Base-by-base conservation (phyloP, 2,329 filamentous ascomycete genomes). In the Intubia oerlemansii region DNA sequence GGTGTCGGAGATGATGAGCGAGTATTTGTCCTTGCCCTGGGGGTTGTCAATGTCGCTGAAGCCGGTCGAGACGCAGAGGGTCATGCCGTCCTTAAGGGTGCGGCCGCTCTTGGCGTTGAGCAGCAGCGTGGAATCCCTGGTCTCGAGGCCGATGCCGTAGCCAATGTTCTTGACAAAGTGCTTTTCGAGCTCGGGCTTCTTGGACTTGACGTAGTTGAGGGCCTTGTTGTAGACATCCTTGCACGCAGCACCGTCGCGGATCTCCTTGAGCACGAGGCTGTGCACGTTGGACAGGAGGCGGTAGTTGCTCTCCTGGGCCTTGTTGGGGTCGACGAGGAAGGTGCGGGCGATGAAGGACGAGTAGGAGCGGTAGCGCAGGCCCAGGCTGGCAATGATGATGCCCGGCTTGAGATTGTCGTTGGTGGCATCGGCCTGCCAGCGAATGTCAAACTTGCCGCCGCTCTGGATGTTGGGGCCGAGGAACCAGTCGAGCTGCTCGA, bases 251-350 rank as follows among this genome's bases (percentile, higher is more conserved):
- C 88, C 88, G 43, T 95, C 85, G 34, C 78, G 71, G 36, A 93
- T 70, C 42, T 88, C 80, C 47, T 88, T 90, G 44, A 98, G 64
- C 17, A 92, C 76, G n/a, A 78, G 55, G 39, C 82, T 82, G 50
- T 95, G 85, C 10, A 95, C 69, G 29, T 69, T 67, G 30, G 80
- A 59, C 5, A 98, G 62, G 11, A 93, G 66, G 43, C 85, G 90
- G 59, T 98, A 98, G 45, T 84, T 88, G 46, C 66, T 75, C 52
- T 95, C 88, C 47, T 98, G 88, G 1, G 78, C 70, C 51, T 93
- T 95, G 54, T 88, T 93, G 11, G 90, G 90, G 42, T 95, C 90
- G 26, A 98, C 85, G 35, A 98, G 63, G 49, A 92, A 98, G 7
- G 90, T 95, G 38, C 88, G 73, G 10, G 78, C 82, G 40, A 98